Conservation (phyloP, 805 yeast species). For the Wickerhamomyces queroliae region DNA sequence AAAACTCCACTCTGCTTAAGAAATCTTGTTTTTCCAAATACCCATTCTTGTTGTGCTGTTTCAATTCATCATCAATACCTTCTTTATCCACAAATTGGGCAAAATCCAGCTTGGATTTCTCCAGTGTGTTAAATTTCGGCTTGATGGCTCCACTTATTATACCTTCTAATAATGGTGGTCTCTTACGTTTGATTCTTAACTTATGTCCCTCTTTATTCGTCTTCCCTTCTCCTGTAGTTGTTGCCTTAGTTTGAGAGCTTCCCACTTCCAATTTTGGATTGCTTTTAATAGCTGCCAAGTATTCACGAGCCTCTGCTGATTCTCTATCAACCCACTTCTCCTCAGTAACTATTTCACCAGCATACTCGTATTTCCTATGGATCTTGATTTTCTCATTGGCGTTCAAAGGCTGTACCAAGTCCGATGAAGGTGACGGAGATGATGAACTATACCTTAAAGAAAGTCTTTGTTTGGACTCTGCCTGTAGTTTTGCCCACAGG, state of each 20-base stretch:
- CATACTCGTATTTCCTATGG: conserved; percentile 77
- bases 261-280: conserved; percentile 14
- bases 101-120: conserved; percentile 93
- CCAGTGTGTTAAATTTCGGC: conserved; percentile 83
- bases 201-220: conserved; percentile 23
- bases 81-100: conserved; percentile 86
- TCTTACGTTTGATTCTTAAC: conserved; percentile 53
- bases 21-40: conserved; percentile 89
- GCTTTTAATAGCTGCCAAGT: conserved; percentile 49
- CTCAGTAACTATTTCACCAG: conserved; percentile 77
- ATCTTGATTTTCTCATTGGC: conserved; percentile 54
- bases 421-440: conserved; percentile 3
- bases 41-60: conserved; percentile 80
- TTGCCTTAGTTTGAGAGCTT: conserved; percentile 9
- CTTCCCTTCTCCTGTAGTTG: conserved; percentile 4
- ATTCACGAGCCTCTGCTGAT: conserved; percentile 87
- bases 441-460: conserved; percentile 15
- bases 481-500: conserved; percentile 50
- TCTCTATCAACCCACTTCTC: conserved; percentile 68
- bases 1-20: conserved; percentile 61
- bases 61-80: conserved; percentile 79
- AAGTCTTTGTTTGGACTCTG: conserved; percentile 23
- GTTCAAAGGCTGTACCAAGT: conserved; percentile 7
- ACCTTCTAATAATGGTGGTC: conserved; percentile 72
- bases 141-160: conserved; percentile 65